These are phyloP conservation scores for Yarrowia deformans DNA, from an alignment of 805 yeast genomes.

Conservation along the genomic window DNA sequence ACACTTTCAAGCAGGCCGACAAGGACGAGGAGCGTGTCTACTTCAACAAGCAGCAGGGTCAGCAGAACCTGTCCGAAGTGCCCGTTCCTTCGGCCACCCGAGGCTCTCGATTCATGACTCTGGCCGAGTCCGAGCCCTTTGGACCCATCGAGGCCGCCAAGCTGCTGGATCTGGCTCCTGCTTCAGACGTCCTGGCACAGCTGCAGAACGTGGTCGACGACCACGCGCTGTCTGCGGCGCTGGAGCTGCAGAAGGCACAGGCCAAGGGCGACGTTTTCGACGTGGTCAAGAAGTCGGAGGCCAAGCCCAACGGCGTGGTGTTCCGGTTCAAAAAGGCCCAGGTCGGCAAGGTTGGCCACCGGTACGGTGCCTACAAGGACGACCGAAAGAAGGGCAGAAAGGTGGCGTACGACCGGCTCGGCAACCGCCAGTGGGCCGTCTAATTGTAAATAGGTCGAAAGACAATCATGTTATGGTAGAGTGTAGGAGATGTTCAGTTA, in stretches of 20 bases:
- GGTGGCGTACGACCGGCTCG: slow-evolving; percentile 45
- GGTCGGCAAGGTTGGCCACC: slow-evolving; percentile 85
- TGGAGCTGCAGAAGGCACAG: slow-evolving; percentile 44
- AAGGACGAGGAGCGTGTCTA: slow-evolving; percentile 46
- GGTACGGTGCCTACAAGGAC: slow-evolving; percentile 90
- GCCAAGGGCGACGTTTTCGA: slow-evolving; percentile 46
- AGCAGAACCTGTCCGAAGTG: slow-evolving; percentile 80
- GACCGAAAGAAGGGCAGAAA: slow-evolving; percentile 83
- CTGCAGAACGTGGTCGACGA: slow-evolving; percentile 53
- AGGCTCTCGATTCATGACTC: slow-evolving; percentile 81
- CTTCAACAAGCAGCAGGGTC: slow-evolving; percentile 56
- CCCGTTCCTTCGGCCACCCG: slow-evolving; percentile 86
- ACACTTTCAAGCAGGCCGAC: slow-evolving; percentile 37
- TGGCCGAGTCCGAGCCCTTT: slow-evolving; percentile 94
- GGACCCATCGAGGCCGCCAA: slow-evolving; percentile 96
- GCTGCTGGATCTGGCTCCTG: slow-evolving; percentile 84
- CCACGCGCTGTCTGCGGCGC: slow-evolving; percentile 52
- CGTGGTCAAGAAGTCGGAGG: slow-evolving; percentile 7
- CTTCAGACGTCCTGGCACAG: slow-evolving; percentile 74
- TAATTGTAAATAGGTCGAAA: slow-evolving; percentile 32
- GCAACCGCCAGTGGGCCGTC: slow-evolving; percentile 37
- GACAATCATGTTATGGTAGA: slow-evolving; percentile 10
- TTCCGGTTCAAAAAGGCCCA: slow-evolving; percentile 79
- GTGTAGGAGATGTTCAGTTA: no score
- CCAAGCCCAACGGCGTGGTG: slow-evolving; percentile 58